Evolutionary conservation across 78 protist species (phyloP), one percentile per base, ranked within the genome.

Genomic region (Bigelowiella natans): DNA sequence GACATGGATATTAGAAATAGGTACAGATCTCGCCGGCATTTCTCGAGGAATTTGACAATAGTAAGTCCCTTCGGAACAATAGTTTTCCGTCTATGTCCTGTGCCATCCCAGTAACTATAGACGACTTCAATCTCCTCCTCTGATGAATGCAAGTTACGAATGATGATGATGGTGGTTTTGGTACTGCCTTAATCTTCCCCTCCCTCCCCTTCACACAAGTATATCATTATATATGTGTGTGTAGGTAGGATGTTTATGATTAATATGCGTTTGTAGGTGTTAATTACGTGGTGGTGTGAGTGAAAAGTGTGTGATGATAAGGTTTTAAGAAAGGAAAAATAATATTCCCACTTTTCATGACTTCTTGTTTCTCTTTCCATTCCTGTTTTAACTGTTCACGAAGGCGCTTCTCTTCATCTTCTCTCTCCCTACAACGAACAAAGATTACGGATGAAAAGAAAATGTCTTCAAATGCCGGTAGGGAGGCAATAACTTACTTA

Each of bases 101-200:
- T 39, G 0, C 98, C 98, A 83, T 97, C 98, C 98, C 98, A 97
- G 90, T 88, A 96, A 30, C 92, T 82, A 89, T 94, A 97, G 1
- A 94, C 90, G 2, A 97, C 91, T 11, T 95, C 93, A 2, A 96
- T 89, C 30, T 31, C 38, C 37, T 97, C 98, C 30, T 87, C 91
- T 87, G 29, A 11, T 11, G 18, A 51, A 11, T 28, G 82, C 82
- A 51, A 51, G n/a, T n/a, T n/a, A n/a, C n/a, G n/a, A n/a, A n/a
- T n/a, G n/a, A n/a, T n/a, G n/a, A n/a, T n/a, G n/a, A n/a, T n/a
- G n/a, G n/a, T n/a, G n/a, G n/a, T n/a, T n/a, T n/a, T n/a, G n/a
- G n/a, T n/a, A n/a, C n/a, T n/a, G n/a, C n/a, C n/a, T n/a, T n/a
- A n/a, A n/a, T n/a, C 91, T 11, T 95, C 93, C 2, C 95, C 87